phyloP scores from a whole-genome alignment of 306 rosid genomes.

The Vicia faba region DNA sequence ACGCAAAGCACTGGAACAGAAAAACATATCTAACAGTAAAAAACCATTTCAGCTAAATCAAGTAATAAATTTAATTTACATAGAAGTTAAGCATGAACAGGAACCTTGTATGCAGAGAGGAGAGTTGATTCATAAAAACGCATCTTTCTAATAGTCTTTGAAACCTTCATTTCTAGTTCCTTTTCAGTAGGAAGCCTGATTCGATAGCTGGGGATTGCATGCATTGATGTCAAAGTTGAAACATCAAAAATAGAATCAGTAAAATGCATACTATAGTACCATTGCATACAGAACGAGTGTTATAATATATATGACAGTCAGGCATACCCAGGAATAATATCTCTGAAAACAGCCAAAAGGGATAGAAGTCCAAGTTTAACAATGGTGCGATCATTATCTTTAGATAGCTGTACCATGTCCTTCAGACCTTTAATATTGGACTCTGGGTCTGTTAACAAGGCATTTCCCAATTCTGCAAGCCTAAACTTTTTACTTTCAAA shows the following conservation, averaged over 20 bases:
- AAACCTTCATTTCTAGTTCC: conserved; percentile 92
- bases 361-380: conserved; percentile 91
- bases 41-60: conserved; percentile 17
- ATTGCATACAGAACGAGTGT: conserved; percentile 27
- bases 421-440: conserved; percentile 79
- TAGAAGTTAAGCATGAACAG: conserved; percentile 29
- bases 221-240: conserved; percentile 26
- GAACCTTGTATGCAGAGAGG: conserved; percentile 85
- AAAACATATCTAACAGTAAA: conserved; percentile 31
- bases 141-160: conserved; percentile 85
- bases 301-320: conserved; percentile 28
- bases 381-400: conserved; percentile 62
- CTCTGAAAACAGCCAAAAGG: conserved; percentile 87
- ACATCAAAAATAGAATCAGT: conserved; percentile 29
- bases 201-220: conserved; percentile 66
- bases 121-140: conserved; percentile 91
- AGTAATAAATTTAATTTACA: background rate
- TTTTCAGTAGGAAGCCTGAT: conserved; percentile 96
- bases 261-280: conserved; percentile 2
- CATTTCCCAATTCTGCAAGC: conserved; percentile 93
- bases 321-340: conserved; percentile 85
- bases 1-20: conserved; percentile 14
- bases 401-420: conserved; percentile 75
- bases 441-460: conserved; percentile 79
- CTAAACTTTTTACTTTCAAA: conserved; percentile 80